phyloP scores from a whole-genome alignment of 306 rosid species.

The Prunus armeniaca region DNA sequence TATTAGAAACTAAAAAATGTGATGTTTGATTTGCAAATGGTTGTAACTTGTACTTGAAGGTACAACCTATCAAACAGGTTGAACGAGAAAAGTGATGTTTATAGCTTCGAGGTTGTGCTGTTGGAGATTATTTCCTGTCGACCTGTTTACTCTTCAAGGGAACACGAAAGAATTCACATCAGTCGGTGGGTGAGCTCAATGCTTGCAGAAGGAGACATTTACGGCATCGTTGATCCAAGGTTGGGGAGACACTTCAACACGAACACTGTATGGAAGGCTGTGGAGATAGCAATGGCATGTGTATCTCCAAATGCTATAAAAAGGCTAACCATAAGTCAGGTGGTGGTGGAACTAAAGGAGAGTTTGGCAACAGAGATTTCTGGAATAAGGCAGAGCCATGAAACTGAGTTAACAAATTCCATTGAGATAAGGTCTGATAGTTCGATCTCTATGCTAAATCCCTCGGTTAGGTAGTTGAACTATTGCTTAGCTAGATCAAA shows the following conservation, averaged over 20 bases:
- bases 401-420: not conserved
- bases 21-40: too few species aligned
- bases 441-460: not conserved
- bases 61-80: slow-evolving; percentile 18
- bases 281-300: slow-evolving; percentile 32
- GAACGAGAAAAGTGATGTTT: slow-evolving; percentile 36
- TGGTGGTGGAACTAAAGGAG: slow-evolving; percentile 16
- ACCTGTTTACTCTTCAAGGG: not conserved
- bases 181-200: slow-evolving; percentile 21
- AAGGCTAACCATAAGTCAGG: slow-evolving; percentile 9
- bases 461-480: not conserved
- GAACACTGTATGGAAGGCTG: slow-evolving; percentile 32
- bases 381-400: not conserved
- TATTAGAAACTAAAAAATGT: too few species aligned
- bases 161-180: slow-evolving; percentile 13
- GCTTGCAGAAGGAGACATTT: slow-evolving; percentile 14
- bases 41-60: slow-evolving; percentile 8
- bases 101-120: slow-evolving; percentile 26
- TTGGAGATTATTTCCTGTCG: slow-evolving; percentile 20
- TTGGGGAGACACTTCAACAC: slow-evolving; percentile 9
- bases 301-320: not conserved
- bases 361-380: slow-evolving; percentile 10
- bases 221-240: slow-evolving; percentile 19
- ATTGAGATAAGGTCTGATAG: not conserved
- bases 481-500: not conserved